Evolutionary conservation across 768 basidiomycete genomes (phyloP), one percentile per base, ranked within the genome.

Genomic region (Imleria badia): DNA sequence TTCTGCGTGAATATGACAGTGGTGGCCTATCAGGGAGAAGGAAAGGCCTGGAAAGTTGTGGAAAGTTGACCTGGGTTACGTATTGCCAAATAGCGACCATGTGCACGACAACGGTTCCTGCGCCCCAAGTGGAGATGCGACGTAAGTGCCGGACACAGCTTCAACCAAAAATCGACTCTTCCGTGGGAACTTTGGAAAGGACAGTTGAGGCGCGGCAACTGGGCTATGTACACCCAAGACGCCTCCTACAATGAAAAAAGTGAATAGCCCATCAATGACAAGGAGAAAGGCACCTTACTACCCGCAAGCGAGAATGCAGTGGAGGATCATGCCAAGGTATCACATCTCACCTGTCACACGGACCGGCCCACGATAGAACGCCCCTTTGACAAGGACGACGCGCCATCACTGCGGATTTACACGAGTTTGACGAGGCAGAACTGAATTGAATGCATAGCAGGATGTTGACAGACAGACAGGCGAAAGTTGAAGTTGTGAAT

Each of bases 171-270:
- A 48, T 20, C 6, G 20, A 45, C 23, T 3, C 40, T 36, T 42
- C 46, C 35, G 43, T 49, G 60, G 45, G 51, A 61, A 49, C 8
- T 5, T 14, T 41, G 30, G 35, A 33, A 26, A 46, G 29, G 14
- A 29, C 23, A 1, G 9, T n/a, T n/a, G n/a, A n/a, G n/a, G n/a
- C n/a, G n/a, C n/a, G n/a, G n/a, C n/a, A n/a, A n/a, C n/a, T n/a
- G n/a, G 52, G 60, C 60, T 45, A 47, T 62, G 51, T 48, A n/a
- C 17, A 3, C 10, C n/a, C 33, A 44, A 12, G 13, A 31, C 15
- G 3, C 8, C 20, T 15, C 33, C 26, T 33, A 19, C n/a, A 8
- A 17, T 46, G 1, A 11, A 30, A 35, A 6, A 20, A 26, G 20
- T 41, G 26, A 15, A 42, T 29, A 19, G 38, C 30, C 12, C 26